Percentiles rank a stretch among this genome's conserved stretches.
phyloP scores from a whole-genome alignment of 768 basidiomycete species.

The Roridomyces roridus region DNA sequence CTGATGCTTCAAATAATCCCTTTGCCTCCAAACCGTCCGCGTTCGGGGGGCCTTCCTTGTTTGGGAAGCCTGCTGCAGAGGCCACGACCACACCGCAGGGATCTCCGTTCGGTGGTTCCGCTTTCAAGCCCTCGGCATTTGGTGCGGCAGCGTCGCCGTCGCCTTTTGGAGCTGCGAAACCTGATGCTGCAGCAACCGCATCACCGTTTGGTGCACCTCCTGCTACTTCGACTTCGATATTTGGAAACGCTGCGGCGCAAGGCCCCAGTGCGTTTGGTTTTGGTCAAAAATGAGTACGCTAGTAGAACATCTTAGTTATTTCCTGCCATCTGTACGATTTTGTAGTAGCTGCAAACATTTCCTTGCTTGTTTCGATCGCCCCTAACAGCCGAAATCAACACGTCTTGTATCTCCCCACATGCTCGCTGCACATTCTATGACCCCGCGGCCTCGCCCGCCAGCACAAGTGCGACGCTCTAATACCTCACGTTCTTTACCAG shows the following conservation, averaged over 20 bases:
- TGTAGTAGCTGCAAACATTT: too few relatives aligned
- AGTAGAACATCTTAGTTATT: conserved; percentile 6
- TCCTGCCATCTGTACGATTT: conserved; percentile 8
- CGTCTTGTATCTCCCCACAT: conserved; percentile 27
- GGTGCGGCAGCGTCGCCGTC: conserved; percentile 19
- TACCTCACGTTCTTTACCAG: conserved; percentile 32
- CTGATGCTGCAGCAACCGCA: conserved; percentile 26
- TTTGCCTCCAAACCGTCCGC: conserved; percentile 21
- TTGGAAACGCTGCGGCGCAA: conserved; percentile 14
- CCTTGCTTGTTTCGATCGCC: too few relatives aligned
- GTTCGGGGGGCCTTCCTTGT: conserved; percentile 23
- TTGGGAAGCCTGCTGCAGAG: conserved; percentile 22
- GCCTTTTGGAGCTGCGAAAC: conserved; percentile 11
- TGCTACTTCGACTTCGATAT: neutral
- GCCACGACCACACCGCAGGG: conserved; percentile 26
- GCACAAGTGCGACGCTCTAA: conserved; percentile 64
- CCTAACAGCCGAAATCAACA: neutral
- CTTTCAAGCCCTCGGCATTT: conserved; percentile 7
- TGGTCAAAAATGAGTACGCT: conserved; percentile 24
- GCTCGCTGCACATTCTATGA: conserved; percentile 47
- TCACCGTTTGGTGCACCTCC: conserved; percentile 34
- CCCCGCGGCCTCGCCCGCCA: conserved; percentile 75
- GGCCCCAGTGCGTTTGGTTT: conserved; percentile 40
- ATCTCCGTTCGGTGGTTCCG: conserved; percentile 12
- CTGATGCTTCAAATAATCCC: conserved; percentile 9